Conservation (phyloP, 2,329 filamentous ascomycete genomes). For the Bipolaris victoriae region DNA sequence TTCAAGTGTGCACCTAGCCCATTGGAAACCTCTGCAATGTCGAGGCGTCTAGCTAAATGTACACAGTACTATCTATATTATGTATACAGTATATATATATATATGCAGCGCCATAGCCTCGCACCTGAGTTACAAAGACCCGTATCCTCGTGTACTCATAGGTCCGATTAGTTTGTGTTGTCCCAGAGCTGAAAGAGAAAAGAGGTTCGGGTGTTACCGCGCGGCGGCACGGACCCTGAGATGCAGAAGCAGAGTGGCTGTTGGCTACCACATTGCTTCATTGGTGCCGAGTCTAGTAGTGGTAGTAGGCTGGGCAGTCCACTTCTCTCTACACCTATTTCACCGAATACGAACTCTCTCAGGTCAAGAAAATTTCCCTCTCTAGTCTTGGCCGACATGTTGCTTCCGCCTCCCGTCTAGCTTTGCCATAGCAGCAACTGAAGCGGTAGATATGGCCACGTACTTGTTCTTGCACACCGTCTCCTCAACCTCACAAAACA, state of each 20-base stretch:
- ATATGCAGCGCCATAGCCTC: too few species aligned
- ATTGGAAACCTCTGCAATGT: too few species aligned
- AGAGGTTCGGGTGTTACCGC: neutral
- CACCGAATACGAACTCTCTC: neutral
- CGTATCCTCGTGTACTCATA: neutral
- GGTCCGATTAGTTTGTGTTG: neutral
- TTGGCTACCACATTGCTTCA: neutral
- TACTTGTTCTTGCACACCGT: neutral
- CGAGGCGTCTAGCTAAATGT: too few species aligned
- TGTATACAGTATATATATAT: too few species aligned
- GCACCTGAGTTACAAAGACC: neutral
- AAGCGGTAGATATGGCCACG: neutral
- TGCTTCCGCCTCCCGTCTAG: neutral
- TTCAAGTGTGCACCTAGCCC: too few species aligned
- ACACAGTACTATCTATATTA: too few species aligned
- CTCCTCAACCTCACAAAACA: neutral
- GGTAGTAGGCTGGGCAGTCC: neutral
- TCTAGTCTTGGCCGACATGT: neutral
- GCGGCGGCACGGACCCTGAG: neutral
- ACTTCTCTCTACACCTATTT: neutral
- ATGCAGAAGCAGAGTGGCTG: neutral
- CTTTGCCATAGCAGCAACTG: neutral
- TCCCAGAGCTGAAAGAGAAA: neutral
- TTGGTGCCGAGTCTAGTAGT: neutral
- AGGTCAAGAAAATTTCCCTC: neutral